phyloP scores from a whole-genome alignment of 2,329 filamentous ascomycete species.

The Aspergillus glaucus region DNA sequence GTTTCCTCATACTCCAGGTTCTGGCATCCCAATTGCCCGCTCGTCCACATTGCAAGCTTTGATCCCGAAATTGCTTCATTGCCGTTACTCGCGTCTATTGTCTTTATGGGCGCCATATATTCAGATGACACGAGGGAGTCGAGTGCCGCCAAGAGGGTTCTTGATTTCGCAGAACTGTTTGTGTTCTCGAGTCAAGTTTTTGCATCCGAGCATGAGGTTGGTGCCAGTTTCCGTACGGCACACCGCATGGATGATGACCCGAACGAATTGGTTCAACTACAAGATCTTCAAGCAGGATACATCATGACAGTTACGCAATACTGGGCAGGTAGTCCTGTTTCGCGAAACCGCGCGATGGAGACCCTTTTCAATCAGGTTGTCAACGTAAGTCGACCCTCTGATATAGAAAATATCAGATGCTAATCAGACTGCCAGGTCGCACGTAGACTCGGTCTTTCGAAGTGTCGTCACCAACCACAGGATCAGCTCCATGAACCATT shows the following conservation, averaged over 20 bases:
- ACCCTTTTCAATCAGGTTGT: conserved; percentile 38
- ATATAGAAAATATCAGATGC: neutral
- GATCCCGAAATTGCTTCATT: conserved; percentile 31
- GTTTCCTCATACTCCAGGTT: conserved; percentile 39
- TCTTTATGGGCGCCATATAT: conserved; percentile 43
- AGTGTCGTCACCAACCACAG: conserved; percentile 30
- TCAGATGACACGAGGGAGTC: conserved; percentile 35
- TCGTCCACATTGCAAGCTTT: conserved; percentile 40
- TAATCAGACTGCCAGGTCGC: conserved; percentile 23
- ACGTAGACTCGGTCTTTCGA: conserved; percentile 33
- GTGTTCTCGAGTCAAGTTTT: conserved; percentile 39
- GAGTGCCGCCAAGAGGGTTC: conserved; percentile 31
- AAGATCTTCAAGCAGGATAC: conserved; percentile 39
- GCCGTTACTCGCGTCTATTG: conserved; percentile 35
- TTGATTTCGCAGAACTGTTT: conserved; percentile 41
- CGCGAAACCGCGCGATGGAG: conserved; percentile 39
- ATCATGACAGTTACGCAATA: conserved; percentile 39
- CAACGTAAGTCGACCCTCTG: conserved; percentile 23
- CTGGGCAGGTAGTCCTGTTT: conserved; percentile 35
- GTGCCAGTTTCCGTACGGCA: conserved; percentile 23
- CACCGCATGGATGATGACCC: conserved; percentile 15
- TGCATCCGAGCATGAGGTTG: conserved; percentile 36
- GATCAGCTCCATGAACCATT: conserved; percentile 33
- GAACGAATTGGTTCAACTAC: conserved; percentile 31
- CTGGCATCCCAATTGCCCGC: conserved; percentile 41